phyloP scores from a whole-genome alignment of 371 early-diverging fungal genomes.

The Apophysomyces variabilis region DNA sequence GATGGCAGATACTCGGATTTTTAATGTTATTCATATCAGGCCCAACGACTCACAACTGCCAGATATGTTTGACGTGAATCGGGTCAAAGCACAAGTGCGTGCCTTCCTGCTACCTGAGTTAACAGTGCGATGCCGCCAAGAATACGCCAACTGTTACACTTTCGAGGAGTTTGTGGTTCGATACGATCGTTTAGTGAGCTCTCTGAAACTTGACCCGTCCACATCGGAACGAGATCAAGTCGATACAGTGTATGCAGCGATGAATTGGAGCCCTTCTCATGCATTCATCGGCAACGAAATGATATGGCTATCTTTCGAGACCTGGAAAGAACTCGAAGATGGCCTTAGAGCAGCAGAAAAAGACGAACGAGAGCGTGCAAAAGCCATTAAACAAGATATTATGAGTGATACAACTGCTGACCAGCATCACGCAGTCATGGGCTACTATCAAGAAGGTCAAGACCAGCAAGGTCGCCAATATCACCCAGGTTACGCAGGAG shows the following conservation, averaged over 20 bases:
- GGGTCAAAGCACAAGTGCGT: conserved; percentile 64
- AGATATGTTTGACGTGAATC: conserved; percentile 46
- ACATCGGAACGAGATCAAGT: conserved; percentile 25
- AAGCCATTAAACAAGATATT: conserved; percentile 20
- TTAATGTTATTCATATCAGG: conserved; percentile 81
- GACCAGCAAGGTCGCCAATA: conserved; percentile 15
- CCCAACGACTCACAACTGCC: conserved; percentile 69
- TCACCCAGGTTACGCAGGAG: not conserved
- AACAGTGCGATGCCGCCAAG: conserved; percentile 48
- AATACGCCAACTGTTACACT: conserved; percentile 60
- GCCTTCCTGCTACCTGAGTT: conserved; percentile 64
- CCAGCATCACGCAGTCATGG: not conserved
- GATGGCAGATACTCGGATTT: conserved; percentile 74
- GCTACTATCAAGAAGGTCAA: conserved; percentile 18
- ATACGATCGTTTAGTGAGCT: conserved; percentile 35
- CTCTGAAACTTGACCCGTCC: conserved; percentile 29
- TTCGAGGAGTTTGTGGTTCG: conserved; percentile 63
- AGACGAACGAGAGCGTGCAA: conserved; percentile 51
- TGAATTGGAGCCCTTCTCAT: conserved; percentile 32
- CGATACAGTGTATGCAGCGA: conserved; percentile 31
- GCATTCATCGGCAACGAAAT: conserved; percentile 54
- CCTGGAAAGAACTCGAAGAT: conserved; percentile 78
- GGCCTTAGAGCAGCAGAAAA: conserved; percentile 71
- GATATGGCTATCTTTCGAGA: conserved; percentile 65
- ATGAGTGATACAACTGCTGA: conserved; percentile 1